Evolutionary conservation across 2,329 filamentous ascomycete species (phyloP), one percentile per base, ranked within the genome.

Genomic region (Botrytis fabae): DNA sequence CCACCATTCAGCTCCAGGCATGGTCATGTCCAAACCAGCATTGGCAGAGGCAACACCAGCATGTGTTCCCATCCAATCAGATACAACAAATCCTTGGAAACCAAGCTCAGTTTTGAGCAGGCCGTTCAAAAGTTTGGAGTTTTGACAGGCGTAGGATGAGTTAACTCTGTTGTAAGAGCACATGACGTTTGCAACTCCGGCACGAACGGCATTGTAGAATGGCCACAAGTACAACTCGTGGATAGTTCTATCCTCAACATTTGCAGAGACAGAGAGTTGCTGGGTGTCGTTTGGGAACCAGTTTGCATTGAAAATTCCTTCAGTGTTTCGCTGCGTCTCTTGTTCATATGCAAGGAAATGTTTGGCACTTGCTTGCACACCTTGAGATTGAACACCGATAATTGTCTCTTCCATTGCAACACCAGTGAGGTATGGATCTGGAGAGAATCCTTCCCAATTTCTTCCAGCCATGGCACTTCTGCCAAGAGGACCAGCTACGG

Each of bases 211-310:
- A 76, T 97, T 92, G 9, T 90, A 91, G 81, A 97, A 97, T 0
- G 94, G 94, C 93, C 93, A 97, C 0, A 91, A 86, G 78, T 97
- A 97, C 1, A 97, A 83, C 81, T 94, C 92, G 78, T 94, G 92
- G 75, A 93, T 79, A 0, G 91, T 90, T 51, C 91, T 87, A 62
- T 94, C 92, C 74, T 91, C 91, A 28, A 92, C 84, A 77, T 91
- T 91, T 61, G 87, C 86, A 10, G 90, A 93, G n/a, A 95, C 84
- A 4, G 85, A 80, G 91, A 89, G 32, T 78, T 72, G 70, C 25
- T 68, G 62, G 22, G 70, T 72, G 16, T 40, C 70, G 42, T 72
- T 72, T 22, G 62, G 62, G 22, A 40, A 60, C 70, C 70, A 72
- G 8, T 38, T 48, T 18, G 70, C 22, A 60, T 38, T 18, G 12